Conservation (phyloP, 1,284 basidiomycete species). For the Melanopsichium pennsylvanicum region DNA sequence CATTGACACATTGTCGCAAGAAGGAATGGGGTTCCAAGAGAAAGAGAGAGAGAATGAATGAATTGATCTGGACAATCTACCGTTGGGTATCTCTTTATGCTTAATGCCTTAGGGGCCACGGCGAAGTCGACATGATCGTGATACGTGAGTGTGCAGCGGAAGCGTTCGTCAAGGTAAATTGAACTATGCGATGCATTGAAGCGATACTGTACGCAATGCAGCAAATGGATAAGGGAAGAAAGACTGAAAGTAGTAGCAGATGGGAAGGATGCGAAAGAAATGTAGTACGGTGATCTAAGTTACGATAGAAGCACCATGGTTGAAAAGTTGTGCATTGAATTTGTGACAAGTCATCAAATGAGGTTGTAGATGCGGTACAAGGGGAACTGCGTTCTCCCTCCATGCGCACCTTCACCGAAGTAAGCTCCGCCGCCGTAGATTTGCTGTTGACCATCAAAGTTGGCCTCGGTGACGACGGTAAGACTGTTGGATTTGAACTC, state of each 20-base stretch:
- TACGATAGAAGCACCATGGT: no score
- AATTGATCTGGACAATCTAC: not conserved
- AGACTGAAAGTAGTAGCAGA: no score
- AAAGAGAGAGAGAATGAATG: not conserved
- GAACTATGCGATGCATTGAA: no score
- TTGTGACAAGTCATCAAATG: not conserved
- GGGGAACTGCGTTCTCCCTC: conserved; percentile 50
- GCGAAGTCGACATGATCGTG: not conserved
- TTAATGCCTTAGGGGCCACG: not conserved
- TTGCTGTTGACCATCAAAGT: conserved; percentile 47
- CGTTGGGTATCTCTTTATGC: not conserved
- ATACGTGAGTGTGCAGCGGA: no score
- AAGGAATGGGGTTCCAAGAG: no score
- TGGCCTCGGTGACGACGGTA: conserved; percentile 55
- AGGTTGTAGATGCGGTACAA: conserved; percentile 45
- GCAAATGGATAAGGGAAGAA: no score
- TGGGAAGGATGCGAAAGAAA: no score
- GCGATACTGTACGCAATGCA: not conserved
- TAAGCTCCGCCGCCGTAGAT: conserved; percentile 61
- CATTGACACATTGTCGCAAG: no score
- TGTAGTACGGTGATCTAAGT: no score
- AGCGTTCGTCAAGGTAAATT: no score
- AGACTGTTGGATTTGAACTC: conserved; percentile 56
- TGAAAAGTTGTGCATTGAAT: not conserved
- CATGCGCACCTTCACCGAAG: conserved; percentile 58